Conservation (phyloP, 108 stramenopile species). For the Mediolabrus comicus region DNA sequence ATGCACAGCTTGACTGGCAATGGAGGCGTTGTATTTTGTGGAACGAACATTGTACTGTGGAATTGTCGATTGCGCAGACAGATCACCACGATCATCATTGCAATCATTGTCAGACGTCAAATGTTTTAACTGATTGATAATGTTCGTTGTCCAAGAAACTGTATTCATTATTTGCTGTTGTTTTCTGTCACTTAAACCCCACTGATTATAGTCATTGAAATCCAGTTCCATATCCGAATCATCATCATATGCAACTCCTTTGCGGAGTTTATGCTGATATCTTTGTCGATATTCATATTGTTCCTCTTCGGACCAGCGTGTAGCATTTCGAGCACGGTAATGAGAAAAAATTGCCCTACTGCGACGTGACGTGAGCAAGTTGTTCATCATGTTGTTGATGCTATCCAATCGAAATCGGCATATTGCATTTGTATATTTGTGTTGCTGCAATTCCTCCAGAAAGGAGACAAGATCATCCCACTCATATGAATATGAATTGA, state of each 20-base stretch:
- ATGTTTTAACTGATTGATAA: no score
- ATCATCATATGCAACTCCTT: background rate
- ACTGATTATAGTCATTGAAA: background rate
- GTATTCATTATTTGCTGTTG: background rate
- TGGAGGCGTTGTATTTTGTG: no score
- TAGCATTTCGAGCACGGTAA: background rate
- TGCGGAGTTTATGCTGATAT: background rate
- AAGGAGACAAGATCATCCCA: background rate
- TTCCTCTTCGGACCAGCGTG: background rate
- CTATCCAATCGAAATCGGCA: background rate
- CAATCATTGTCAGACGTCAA: no score
- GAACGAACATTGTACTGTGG: no score
- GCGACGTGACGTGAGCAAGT: background rate
- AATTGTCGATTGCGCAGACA: no score
- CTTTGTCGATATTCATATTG: background rate
- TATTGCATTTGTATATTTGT: background rate
- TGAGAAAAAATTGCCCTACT: background rate
- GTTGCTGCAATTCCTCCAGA: background rate
- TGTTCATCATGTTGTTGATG: background rate
- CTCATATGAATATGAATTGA: background rate
- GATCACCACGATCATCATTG: no score
- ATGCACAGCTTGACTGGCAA: no score
- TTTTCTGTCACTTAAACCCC: background rate
- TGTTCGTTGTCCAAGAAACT: no score
- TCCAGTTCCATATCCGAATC: background rate